A percentile compares a stretch with the other conserved stretches of the same genome.
These are phyloP conservation scores for Mucor piriformis DNA, from an alignment of 371 early-diverging fungal genomes.

Conservation along the genomic window DNA sequence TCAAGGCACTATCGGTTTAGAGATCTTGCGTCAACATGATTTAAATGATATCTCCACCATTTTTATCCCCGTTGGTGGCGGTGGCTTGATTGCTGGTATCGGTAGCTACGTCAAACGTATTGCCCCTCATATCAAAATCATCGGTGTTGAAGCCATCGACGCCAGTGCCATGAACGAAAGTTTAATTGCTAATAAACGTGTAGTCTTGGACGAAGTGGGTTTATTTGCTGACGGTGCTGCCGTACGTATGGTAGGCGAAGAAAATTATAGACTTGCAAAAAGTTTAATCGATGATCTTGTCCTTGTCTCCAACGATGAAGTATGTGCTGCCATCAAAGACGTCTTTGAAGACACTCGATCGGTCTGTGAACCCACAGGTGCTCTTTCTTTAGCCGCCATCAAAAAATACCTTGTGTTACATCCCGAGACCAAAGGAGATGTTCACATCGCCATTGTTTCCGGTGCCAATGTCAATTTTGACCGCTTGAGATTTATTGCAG, in stretches of 20 bases:
- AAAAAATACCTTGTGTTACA: slow-evolving; percentile 75
- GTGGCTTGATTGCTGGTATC: slow-evolving; percentile 91
- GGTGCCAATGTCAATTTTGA: slow-evolving; percentile 99
- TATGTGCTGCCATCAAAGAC: slow-evolving; percentile 98
- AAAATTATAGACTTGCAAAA: slow-evolving; percentile 79
- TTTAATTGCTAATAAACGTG: slow-evolving; percentile 63
- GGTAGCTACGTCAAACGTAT: slow-evolving; percentile 90
- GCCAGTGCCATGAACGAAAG: slow-evolving; percentile 89
- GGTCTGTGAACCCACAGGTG: slow-evolving; percentile 96
- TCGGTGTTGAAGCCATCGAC: slow-evolving; percentile 93
- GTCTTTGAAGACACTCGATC: slow-evolving; percentile 95
- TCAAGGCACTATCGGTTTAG: slow-evolving; percentile 95
- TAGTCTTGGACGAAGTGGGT: slow-evolving; percentile 80
- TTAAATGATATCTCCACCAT: slow-evolving; percentile 78
- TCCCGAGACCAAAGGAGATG: slow-evolving; percentile 47
- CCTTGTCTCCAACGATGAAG: slow-evolving; percentile 91
- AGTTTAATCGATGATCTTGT: slow-evolving; percentile 81
- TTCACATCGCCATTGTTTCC: slow-evolving; percentile 79
- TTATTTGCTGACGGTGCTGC: slow-evolving; percentile 98
- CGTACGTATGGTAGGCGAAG: slow-evolving; percentile 88
- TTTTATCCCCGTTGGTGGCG: slow-evolving; percentile 94
- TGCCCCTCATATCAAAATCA: slow-evolving; percentile 80
- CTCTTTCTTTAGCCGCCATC: slow-evolving; percentile 84
- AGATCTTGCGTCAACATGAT: slow-evolving; percentile 84
- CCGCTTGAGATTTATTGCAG: slow-evolving; percentile 93